Conservation (phyloP, 345 rosid genomes). For the Salix suchowensis region DNA sequence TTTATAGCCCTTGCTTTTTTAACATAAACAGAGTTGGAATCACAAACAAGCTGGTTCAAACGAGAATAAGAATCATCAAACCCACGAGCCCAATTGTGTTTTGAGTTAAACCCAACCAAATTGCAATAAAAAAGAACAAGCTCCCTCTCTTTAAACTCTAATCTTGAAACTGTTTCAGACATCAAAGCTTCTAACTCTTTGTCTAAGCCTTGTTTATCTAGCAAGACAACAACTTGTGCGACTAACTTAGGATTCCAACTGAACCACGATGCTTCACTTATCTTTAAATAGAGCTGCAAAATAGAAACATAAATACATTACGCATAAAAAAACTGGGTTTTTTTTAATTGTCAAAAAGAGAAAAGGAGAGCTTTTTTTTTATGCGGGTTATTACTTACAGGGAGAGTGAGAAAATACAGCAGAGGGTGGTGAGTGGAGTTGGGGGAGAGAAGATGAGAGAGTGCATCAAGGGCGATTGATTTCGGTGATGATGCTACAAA, state of each 20-base stretch:
- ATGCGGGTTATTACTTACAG: constrained; percentile 34
- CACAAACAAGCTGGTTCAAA: constrained; percentile 34
- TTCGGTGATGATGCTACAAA: constrained; percentile 70
- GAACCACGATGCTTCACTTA: constrained; percentile 69
- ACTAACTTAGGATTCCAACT: constrained; percentile 76
- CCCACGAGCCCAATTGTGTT: constrained; percentile 41
- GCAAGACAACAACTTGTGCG: constrained; percentile 57
- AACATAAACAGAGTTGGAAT: constrained; percentile 58
- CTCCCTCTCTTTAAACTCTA: constrained; percentile 52
- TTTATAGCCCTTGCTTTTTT: constrained; percentile 56
- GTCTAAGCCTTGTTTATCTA: constrained; percentile 48
- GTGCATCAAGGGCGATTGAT: constrained; percentile 62
- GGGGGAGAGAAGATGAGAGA: constrained; percentile 70
- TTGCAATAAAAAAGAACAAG: constrained; percentile 47
- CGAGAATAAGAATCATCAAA: constrained; percentile 37
- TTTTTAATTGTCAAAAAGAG: neutral
- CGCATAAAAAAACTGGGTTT: too few relatives aligned
- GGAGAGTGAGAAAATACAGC: constrained; percentile 57
- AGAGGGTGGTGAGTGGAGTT: constrained; percentile 35
- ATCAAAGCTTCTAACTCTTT: constrained; percentile 44
- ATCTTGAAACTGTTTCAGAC: constrained; percentile 39
- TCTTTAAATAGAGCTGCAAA: constrained; percentile 54
- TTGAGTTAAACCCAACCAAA: constrained; percentile 51
- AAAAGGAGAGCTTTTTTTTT: neutral
- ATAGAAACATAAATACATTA: neutral